Base-by-base conservation (phyloP, 495 filamentous ascomycete genomes). In the Neurospora intermedia region DNA sequence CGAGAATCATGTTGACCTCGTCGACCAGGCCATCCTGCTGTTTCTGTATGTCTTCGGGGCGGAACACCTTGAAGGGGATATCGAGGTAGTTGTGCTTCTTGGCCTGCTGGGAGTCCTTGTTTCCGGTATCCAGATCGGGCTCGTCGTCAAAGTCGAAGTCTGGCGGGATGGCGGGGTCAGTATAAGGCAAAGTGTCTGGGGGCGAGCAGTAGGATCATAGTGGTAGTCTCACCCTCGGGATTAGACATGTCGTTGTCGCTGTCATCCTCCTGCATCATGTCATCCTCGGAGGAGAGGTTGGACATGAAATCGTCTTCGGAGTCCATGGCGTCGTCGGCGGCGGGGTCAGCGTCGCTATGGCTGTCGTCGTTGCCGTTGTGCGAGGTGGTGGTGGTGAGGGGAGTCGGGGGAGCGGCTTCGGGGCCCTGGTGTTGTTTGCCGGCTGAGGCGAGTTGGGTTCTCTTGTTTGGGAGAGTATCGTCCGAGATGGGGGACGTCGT, bases 231-330 rank as follows among this genome's bases (percentile, higher is more conserved):
- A 96, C 94, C 93, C 82, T 88, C 88, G 74, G 88, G 93, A 40
- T 89, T 93, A 69, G 96, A 86, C 76, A 94, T 86, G 69, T 81
- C 83, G 74, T 93, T 90, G 38, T 94, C 94, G 78, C 90, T 94
- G 39, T 92, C 93, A 75, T 93, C 54, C 31, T 66, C 86, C 48
- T 86, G 86, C 69, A 94, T 90, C 70, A 89, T 88, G 78, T 93
- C 93, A 69, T 91, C 89, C 46, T 88, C 89, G 79, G 92, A 96
- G 18, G 93, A 94, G 75, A 90, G 86, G 73, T 90, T 90, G 70
- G 92, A 96, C 87, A 97, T 92, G 80, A 95, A 94, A 75, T 98
- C 96, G 80, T 98, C 95, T 75, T 98, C 96, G 15, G 96, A 97
- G 79, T 97, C 95, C 96, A 98, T 98, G 20, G 85, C 89, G 76